These are phyloP conservation scores for Botrytis sinoallii DNA, from an alignment of 2,329 filamentous ascomycete species.

Conservation along the genomic window DNA sequence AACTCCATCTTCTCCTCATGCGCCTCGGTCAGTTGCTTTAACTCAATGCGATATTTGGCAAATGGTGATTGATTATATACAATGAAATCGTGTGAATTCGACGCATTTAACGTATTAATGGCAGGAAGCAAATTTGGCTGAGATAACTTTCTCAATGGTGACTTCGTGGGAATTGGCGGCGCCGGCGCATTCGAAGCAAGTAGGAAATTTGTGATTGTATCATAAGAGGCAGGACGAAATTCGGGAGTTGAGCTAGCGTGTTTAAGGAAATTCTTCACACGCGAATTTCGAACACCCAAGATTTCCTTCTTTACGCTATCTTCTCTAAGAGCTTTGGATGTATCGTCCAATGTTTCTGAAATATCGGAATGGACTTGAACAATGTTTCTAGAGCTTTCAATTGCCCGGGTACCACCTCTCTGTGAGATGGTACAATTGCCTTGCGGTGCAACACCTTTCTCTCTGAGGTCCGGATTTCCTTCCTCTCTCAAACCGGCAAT, in stretches of 20 bases:
- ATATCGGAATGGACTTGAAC: neutral
- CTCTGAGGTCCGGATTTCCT: too few relatives aligned
- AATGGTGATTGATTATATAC: neutral
- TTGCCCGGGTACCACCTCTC: neutral
- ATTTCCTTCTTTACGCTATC: neutral
- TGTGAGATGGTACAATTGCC: neutral
- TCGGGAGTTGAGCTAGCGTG: neutral
- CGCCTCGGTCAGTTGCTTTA: neutral
- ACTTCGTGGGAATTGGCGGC: neutral
- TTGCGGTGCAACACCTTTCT: neutral
- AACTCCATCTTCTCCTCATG: neutral
- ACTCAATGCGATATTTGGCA: neutral
- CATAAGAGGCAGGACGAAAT: neutral
- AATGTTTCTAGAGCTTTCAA: neutral
- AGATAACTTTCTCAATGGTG: neutral
- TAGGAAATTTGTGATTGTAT: neutral
- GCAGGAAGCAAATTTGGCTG: neutral
- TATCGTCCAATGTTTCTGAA: neutral
- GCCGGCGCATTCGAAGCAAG: neutral
- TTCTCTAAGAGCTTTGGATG: neutral
- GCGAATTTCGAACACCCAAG: neutral
- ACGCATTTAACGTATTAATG: neutral
- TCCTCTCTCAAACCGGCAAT: neutral
- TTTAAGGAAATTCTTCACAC: neutral
- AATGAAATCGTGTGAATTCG: neutral